Evolutionary conservation across 257 asterid species (phyloP).

Genomic region (Voacanga thouarsii): DNA sequence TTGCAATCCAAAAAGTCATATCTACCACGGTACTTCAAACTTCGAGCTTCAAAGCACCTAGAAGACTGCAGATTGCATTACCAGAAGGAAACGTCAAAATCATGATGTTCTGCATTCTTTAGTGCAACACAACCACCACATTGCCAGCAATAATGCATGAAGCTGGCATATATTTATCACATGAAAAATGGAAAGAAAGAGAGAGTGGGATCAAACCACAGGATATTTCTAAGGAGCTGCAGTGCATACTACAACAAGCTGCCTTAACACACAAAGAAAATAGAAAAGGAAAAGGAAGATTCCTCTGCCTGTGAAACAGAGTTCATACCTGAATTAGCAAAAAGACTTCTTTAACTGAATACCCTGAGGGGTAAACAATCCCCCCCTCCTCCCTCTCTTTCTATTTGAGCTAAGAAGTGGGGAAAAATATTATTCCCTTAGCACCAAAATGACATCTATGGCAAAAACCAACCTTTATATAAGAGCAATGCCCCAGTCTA

Average conservation of each 20-base stretch:
- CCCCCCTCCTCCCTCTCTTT: too few relatives aligned
- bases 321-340: neutral
- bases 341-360: neutral
- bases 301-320: neutral
- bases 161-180: neutral
- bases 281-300: neutral
- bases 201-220: too few relatives aligned
- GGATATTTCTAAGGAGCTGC: neutral
- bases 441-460: neutral
- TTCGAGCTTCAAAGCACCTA: conserved; percentile 43
- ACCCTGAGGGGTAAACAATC: neutral
- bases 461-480: neutral
- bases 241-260: neutral
- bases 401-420: neutral
- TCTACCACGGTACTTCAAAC: conserved; percentile 24
- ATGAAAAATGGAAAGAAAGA: neutral
- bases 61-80: conserved; percentile 49
- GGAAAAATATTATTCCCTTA: neutral
- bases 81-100: conserved; percentile 42
- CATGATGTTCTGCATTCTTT: conserved; percentile 31
- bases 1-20: conserved; percentile 29
- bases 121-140: conserved; percentile 18
- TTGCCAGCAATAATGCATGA: conserved; percentile 8
- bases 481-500: neutral
- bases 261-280: neutral